Base-by-base conservation (phyloP, 495 filamentous ascomycete species). In the Penicillium cataractarum region DNA sequence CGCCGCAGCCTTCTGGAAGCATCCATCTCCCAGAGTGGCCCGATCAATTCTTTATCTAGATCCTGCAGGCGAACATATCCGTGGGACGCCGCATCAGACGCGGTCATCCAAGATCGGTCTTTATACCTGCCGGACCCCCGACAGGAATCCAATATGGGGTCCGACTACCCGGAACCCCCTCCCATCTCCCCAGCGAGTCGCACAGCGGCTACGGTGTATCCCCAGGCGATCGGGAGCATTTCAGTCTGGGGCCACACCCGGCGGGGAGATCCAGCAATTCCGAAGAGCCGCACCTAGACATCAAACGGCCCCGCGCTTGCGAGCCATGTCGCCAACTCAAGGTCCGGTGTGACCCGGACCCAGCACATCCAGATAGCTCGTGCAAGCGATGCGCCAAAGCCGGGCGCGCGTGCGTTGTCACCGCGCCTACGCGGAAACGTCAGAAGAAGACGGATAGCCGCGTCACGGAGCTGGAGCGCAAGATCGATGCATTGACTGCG, bases 361-460 rank as follows among this genome's bases (percentile, higher is more conserved):
- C 67, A 12, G 59, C n/a, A 0, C 64, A 90, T 63, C 81, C 80
- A 2, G 77, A 79, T 46, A 88, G 86, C 24, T 82, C 91, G 2
- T 99, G 95, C 75, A 91, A 88, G 71, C 84, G 95, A 50, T 99
- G 95, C 74, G 86, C 87, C 24, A 97, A 97, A 72, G 90, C 93
- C 1, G 84, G 85, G 27, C 82, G 94, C 17, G 78, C 81, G 58
- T 99, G 95, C 65, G 71, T 97, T 32, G 88, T 96, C 37, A 96
- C 92, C 8, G 84, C 85, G 27, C 93, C 93, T 1, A 92, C 86
- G 13, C 82, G 92, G 15, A 97, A 96, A 75, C 82, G 94, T 31
- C 90, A 93, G 79, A 97, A 95, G 80, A 97, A 97, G 80, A 92
- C 90, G 29, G 95, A 97, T 71, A 92, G 86, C 60, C 86, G 93